phyloP scores from a whole-genome alignment of 1,284 basidiomycete genomes.

The Rhodotorula glutinis region DNA sequence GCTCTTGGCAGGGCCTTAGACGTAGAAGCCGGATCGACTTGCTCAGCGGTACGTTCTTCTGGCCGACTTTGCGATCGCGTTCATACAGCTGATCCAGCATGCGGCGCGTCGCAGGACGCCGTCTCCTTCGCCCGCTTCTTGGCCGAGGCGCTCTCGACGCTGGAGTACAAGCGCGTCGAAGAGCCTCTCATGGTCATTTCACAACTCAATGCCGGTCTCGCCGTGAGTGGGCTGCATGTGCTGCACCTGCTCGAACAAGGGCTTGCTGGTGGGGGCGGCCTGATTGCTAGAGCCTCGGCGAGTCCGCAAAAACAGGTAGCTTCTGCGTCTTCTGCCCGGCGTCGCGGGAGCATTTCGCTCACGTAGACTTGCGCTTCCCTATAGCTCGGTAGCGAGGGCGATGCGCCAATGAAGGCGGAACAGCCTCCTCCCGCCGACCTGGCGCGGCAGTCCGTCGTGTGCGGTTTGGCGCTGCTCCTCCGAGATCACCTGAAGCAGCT shows the following conservation, averaged over 20 bases:
- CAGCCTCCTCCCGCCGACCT: slow-evolving; percentile 33
- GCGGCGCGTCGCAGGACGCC: slow-evolving; percentile 58
- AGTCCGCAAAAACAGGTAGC: not conserved
- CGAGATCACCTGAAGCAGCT: slow-evolving; percentile 75
- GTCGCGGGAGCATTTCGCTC: not conserved
- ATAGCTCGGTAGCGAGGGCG: not conserved
- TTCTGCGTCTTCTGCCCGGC: not conserved
- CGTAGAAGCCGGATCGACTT: slow-evolving; percentile 52
- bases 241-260: slow-evolving; percentile 43
- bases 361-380: not conserved
- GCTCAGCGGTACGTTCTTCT: slow-evolving; percentile 51
- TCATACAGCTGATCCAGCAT: not conserved
- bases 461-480: slow-evolving; percentile 75
- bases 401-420: not conserved
- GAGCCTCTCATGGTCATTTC: slow-evolving; percentile 83
- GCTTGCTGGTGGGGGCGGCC: slow-evolving; percentile 19
- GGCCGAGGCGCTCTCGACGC: slow-evolving; percentile 84
- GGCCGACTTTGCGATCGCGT: slow-evolving; percentile 45
- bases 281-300: slow-evolving; percentile 10
- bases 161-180: slow-evolving; percentile 93
- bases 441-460: slow-evolving; percentile 60
- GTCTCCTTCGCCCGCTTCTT: slow-evolving; percentile 82
- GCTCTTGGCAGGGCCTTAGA: slow-evolving; percentile 77
- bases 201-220: slow-evolving; percentile 72
- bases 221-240: slow-evolving; percentile 78